Conservation (phyloP, 257 asterid genomes). For the Thymus mandschuricus region DNA sequence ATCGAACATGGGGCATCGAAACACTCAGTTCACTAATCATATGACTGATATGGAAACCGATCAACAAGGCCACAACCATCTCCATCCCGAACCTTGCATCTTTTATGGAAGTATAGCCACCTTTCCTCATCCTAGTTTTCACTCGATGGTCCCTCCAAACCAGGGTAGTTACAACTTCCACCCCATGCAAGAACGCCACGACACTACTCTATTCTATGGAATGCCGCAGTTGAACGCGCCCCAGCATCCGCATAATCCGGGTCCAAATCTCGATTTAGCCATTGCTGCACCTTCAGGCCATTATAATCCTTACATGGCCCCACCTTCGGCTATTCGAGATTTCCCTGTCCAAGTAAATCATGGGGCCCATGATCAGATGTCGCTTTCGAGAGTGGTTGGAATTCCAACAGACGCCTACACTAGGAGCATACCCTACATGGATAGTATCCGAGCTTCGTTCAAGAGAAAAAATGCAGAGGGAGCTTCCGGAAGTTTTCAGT, state of each 20-base stretch:
- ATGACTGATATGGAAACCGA: slow-evolving; percentile 59
- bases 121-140: slow-evolving; percentile 56
- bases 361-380: slow-evolving; percentile 49
- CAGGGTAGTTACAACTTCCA: slow-evolving; percentile 44
- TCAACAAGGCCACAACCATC: slow-evolving; percentile 59
- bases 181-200: slow-evolving; percentile 63
- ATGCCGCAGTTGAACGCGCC: slow-evolving; percentile 47
- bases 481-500: slow-evolving; percentile 29
- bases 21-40: slow-evolving; percentile 49
- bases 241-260: slow-evolving; percentile 51
- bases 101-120: slow-evolving; percentile 52
- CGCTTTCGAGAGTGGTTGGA: slow-evolving; percentile 37
- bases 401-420: slow-evolving; percentile 40
- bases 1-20: slow-evolving; percentile 71
- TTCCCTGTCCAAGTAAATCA: slow-evolving; percentile 58
- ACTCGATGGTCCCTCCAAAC: slow-evolving; percentile 47
- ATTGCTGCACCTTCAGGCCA: slow-evolving; percentile 56
- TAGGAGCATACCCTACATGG: slow-evolving; percentile 50
- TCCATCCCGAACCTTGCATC: slow-evolving; percentile 60
- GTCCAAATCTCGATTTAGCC: slow-evolving; percentile 42
- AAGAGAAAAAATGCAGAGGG: slow-evolving; percentile 65
- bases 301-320: slow-evolving; percentile 59
- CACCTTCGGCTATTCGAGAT: slow-evolving; percentile 57
- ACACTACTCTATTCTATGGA: slow-evolving; percentile 51
- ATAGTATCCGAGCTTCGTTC: slow-evolving; percentile 49